Evolutionary conservation across 2,329 filamentous ascomycete genomes (phyloP).

Genomic region (Sporothrix curviconia): DNA sequence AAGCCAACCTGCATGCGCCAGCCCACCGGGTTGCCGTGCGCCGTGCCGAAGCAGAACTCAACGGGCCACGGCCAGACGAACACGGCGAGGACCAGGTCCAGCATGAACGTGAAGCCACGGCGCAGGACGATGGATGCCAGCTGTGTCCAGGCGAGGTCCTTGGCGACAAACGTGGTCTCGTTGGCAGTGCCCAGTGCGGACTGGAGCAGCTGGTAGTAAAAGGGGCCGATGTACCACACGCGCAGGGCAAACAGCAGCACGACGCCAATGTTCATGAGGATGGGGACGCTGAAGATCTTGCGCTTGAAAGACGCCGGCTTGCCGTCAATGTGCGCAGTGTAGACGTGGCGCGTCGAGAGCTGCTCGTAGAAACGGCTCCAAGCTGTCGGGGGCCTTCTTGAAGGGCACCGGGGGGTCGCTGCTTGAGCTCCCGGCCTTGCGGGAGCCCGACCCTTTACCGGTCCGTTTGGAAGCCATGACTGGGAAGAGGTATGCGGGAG

Average conservation of each 20-base stretch:
- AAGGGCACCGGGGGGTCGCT: slow-evolving; percentile 56
- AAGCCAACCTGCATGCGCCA: slow-evolving; percentile 78
- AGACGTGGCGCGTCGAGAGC: slow-evolving; percentile 64
- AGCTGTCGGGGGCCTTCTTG: slow-evolving; percentile 53
- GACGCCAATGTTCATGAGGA: slow-evolving; percentile 67
- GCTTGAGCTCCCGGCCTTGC: neutral
- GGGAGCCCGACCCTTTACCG: slow-evolving; percentile 20
- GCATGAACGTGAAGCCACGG: slow-evolving; percentile 59
- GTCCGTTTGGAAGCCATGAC: slow-evolving; percentile 21
- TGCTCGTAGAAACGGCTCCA: slow-evolving; percentile 60
- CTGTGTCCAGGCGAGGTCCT: slow-evolving; percentile 48
- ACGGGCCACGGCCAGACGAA: slow-evolving; percentile 69
- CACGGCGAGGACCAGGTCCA: slow-evolving; percentile 65
- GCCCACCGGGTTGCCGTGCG: slow-evolving; percentile 53
- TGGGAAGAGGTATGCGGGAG: neutral
- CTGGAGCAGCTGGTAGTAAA: slow-evolving; percentile 62
- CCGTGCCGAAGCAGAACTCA: slow-evolving; percentile 59
- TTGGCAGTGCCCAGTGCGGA: slow-evolving; percentile 61
- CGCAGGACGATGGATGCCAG: slow-evolving; percentile 50
- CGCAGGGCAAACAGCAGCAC: slow-evolving; percentile 59
- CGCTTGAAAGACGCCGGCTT: slow-evolving; percentile 66
- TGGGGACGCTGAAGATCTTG: slow-evolving; percentile 74
- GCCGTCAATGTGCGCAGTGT: slow-evolving; percentile 76
- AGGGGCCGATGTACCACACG: slow-evolving; percentile 60
- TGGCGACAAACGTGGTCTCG: slow-evolving; percentile 57